Evolutionary conservation across 768 basidiomycete genomes (phyloP).

Genomic region (Scleroderma citrinum): DNA sequence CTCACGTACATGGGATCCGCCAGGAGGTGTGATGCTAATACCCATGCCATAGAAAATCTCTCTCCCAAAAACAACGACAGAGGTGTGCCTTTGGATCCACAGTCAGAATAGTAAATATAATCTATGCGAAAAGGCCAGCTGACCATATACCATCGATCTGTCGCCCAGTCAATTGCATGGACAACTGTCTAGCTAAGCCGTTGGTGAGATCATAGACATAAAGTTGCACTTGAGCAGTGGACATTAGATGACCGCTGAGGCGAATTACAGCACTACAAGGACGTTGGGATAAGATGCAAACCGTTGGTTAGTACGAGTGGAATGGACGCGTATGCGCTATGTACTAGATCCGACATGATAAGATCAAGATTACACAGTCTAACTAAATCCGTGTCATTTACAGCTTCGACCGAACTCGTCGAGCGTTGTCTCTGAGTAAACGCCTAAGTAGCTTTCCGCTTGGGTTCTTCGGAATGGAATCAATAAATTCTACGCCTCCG

Average conservation of each 20-base stretch:
- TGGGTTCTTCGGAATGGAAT: constrained; percentile 62
- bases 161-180: constrained; percentile 73
- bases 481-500: constrained; percentile 58
- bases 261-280: no score
- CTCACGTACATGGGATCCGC: constrained; percentile 70
- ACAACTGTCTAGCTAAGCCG: constrained; percentile 76
- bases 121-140: constrained; percentile 14
- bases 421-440: constrained; percentile 47
- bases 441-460: constrained; percentile 63
- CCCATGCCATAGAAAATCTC: constrained; percentile 92
- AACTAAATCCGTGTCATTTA: constrained; percentile 1
- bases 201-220: constrained; percentile 91
- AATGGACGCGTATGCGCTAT: constrained; percentile 13
- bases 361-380: constrained; percentile 13
- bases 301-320: no score
- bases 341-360: neutral
- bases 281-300: no score
- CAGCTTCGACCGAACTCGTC: constrained; percentile 19
- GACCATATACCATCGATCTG: constrained; percentile 95
- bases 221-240: constrained; percentile 57
- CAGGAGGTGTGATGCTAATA: constrained; percentile 64
- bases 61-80: constrained; percentile 78
- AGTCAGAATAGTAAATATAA: constrained; percentile 4
- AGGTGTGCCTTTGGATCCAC: constrained; percentile 69
- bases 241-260: constrained; percentile 7